These are phyloP conservation scores for Isochrysis galbana DNA, from an alignment of 78 protist species.

Conservation along the genomic window DNA sequence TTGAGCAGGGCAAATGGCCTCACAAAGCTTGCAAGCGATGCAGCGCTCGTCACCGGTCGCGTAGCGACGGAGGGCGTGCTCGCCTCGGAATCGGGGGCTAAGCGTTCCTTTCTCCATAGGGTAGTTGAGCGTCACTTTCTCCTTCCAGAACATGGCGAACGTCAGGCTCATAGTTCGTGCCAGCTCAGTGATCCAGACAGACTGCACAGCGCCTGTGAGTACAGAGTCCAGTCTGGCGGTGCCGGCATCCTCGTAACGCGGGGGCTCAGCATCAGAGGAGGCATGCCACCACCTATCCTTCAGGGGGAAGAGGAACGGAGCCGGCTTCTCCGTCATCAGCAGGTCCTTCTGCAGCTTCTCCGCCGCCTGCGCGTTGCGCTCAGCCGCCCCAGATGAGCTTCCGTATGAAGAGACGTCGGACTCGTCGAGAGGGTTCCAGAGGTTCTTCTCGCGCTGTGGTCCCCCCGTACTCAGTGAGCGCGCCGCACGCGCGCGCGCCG, in stretches of 20 bases:
- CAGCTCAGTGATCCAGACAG: conserved; percentile 49
- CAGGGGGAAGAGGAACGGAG: too few species aligned
- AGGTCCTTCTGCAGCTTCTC: too few species aligned
- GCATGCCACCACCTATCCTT: not conserved
- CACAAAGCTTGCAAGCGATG: conserved; percentile 91
- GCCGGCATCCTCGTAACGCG: not conserved
- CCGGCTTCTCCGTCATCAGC: too few species aligned
- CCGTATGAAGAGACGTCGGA: too few species aligned
- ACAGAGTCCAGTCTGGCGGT: not conserved
- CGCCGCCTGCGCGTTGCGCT: too few species aligned
- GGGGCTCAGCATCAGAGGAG: not conserved
- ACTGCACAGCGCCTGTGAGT: not conserved
- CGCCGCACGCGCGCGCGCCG: too few species aligned
- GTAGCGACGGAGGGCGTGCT: conserved; percentile 89
- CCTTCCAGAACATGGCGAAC: conserved; percentile 61
- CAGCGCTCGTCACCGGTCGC: conserved; percentile 78
- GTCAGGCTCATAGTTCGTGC: conserved; percentile 67
- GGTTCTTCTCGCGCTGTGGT: too few species aligned
- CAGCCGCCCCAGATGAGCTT: too few species aligned
- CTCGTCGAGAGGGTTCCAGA: too few species aligned
- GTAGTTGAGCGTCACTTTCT: conserved; percentile 76
- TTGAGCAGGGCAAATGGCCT: conserved; percentile 91
- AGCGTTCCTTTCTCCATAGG: conserved; percentile 90
- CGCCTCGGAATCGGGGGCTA: conserved; percentile 87
- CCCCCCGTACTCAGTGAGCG: too few species aligned